Evolutionary conservation across 331 rosid genomes (phyloP).

Genomic region (Malus hybrid): DNA sequence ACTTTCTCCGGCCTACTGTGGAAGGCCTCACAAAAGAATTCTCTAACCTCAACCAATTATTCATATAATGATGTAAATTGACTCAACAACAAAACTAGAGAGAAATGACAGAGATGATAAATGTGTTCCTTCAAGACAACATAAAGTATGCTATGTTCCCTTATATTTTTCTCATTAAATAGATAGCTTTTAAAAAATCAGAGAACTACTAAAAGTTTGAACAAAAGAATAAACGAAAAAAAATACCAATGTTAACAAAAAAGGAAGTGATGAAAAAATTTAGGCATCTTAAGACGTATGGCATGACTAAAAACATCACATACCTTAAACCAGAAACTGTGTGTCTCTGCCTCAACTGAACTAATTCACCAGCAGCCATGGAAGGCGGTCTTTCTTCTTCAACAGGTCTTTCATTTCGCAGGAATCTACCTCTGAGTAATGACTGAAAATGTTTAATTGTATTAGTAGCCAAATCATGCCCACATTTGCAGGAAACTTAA

Average conservation of each 20-base stretch:
- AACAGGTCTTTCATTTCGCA: constrained; percentile 83
- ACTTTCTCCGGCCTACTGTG: too few species aligned
- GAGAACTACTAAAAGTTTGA: neutral
- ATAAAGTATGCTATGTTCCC: neutral
- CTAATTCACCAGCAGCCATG: constrained; percentile 77
- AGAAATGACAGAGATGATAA: neutral
- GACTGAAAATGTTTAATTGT: constrained; percentile 48
- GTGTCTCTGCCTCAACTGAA: constrained; percentile 84
- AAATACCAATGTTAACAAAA: neutral
- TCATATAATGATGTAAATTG: neutral
- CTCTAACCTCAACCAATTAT: neutral
- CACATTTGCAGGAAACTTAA: neutral
- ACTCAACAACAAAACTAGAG: neutral
- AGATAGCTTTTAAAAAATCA: neutral
- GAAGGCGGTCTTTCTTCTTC: constrained; percentile 98
- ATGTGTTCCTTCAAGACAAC: neutral
- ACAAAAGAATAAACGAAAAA: neutral
- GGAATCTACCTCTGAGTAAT: constrained; percentile 95
- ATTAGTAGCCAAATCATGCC: constrained; percentile 24
- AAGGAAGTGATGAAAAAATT: neutral
- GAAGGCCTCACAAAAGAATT: too few species aligned
- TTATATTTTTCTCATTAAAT: neutral
- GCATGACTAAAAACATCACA: constrained; percentile 6
- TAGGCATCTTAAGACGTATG: neutral
- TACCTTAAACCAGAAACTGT: constrained; percentile 97